Conservation (phyloP, 139 green algal species). For the Dunaliella primolecta region DNA sequence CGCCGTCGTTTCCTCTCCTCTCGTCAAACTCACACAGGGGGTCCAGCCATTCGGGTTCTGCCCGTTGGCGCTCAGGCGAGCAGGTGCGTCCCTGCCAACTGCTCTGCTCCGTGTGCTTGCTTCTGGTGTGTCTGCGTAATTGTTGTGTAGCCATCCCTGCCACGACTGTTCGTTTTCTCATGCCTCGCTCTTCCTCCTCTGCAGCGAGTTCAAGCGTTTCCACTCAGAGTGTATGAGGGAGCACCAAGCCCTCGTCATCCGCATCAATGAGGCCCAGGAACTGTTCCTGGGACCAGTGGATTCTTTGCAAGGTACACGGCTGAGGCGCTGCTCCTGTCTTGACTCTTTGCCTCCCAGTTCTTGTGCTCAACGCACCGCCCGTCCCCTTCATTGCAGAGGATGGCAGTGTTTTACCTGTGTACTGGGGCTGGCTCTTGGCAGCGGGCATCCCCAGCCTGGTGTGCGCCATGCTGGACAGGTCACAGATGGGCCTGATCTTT, state of each 20-base stretch:
- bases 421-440: slow-evolving; percentile 61
- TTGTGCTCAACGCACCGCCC: neutral
- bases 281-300: slow-evolving; percentile 42
- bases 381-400: slow-evolving; percentile 31
- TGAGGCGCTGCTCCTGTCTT: neutral
- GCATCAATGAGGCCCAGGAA: slow-evolving; percentile 29
- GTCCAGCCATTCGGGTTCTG: neutral
- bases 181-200: neutral
- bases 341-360: neutral
- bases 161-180: neutral
- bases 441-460: slow-evolving; percentile 33
- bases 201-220: slow-evolving; percentile 16
- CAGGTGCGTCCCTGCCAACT: too few relatives aligned
- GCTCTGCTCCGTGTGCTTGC: too few relatives aligned
- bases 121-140: neutral
- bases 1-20: neutral
- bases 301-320: slow-evolving; percentile 28
- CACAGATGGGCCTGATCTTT: slow-evolving; percentile 71
- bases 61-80: neutral
- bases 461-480: slow-evolving; percentile 47
- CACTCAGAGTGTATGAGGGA: slow-evolving; percentile 23
- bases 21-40: neutral
- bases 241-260: slow-evolving; percentile 35
- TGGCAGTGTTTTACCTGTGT: slow-evolving; percentile 32
- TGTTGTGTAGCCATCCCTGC: neutral